These are phyloP conservation scores for Paspalum vaginatum DNA, from an alignment of 176 grass and related monocot genomes.

Conservation along the genomic window DNA sequence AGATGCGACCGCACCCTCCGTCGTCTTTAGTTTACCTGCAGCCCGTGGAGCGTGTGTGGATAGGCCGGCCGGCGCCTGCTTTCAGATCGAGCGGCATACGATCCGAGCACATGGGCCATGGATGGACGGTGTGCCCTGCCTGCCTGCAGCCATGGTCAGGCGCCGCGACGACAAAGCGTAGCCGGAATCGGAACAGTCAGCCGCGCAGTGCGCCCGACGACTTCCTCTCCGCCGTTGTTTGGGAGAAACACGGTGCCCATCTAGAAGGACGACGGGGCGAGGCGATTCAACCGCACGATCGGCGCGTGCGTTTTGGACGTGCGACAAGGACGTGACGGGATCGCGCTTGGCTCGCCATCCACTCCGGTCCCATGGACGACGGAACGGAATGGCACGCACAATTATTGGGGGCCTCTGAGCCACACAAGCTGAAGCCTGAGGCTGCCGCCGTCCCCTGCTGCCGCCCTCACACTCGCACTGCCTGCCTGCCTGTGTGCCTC, in stretches of 20 bases:
- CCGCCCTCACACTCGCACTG: no score
- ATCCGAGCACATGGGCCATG: no score
- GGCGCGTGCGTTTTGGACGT: neutral
- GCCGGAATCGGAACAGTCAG: neutral
- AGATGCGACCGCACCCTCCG: conserved; percentile 10
- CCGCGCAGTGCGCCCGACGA: neutral
- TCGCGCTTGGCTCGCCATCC: neutral
- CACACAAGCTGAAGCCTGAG: conserved; percentile 41
- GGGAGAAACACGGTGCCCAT: no score
- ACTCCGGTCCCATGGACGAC: neutral
- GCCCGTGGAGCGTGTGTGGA: neutral
- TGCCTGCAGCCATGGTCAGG: no score
- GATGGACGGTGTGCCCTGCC: no score
- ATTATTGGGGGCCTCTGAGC: conserved; percentile 48
- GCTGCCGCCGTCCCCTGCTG: no score
- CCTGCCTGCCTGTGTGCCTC: conserved; percentile 31
- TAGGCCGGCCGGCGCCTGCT: neutral
- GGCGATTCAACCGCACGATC: no score
- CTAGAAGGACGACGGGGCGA: no score
- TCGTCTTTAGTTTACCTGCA: neutral
- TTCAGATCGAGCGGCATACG: neutral
- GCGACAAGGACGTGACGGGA: neutral
- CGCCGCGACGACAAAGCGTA: neutral
- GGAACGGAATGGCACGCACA: conserved; percentile 20
- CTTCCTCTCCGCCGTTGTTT: neutral